phyloP scores from a whole-genome alignment of 768 basidiomycete genomes.

The Hygrocybe punicea region DNA sequence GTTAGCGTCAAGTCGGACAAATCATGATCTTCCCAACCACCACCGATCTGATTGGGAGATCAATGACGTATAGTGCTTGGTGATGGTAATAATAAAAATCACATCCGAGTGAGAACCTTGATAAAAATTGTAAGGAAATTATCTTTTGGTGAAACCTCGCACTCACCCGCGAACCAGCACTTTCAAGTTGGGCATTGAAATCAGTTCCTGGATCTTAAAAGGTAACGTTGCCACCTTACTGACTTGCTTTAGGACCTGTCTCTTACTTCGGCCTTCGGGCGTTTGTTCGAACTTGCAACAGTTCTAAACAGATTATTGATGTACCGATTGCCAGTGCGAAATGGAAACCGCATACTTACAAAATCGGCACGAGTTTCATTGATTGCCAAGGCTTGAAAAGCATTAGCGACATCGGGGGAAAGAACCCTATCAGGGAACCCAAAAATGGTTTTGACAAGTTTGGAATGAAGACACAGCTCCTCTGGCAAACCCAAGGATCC shows the following conservation, averaged over 20 bases:
- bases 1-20: constrained; percentile 59
- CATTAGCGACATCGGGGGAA: constrained; percentile 60
- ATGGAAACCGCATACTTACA: constrained; percentile 38
- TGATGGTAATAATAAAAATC: constrained; percentile 11
- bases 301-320: constrained; percentile 36
- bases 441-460: constrained; percentile 50
- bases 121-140: neutral
- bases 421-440: constrained; percentile 63
- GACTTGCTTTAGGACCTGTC: constrained; percentile 63
- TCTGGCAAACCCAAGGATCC: constrained; percentile 68
- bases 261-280: constrained; percentile 46
- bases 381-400: constrained; percentile 68
- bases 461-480: constrained; percentile 45
- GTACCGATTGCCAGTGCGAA: neutral
- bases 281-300: constrained; percentile 65
- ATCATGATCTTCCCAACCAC: constrained; percentile 66
- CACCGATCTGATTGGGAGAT: constrained; percentile 51
- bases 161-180: constrained; percentile 71
- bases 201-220: neutral
- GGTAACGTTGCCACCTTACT: constrained; percentile 7
- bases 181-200: constrained; percentile 21
- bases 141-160: too few species aligned
- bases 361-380: constrained; percentile 68
- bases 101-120: constrained; percentile 45
- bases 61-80: neutral